phyloP scores from a whole-genome alignment of 495 filamentous ascomycete species.

The Penicillium simplicissimum region DNA sequence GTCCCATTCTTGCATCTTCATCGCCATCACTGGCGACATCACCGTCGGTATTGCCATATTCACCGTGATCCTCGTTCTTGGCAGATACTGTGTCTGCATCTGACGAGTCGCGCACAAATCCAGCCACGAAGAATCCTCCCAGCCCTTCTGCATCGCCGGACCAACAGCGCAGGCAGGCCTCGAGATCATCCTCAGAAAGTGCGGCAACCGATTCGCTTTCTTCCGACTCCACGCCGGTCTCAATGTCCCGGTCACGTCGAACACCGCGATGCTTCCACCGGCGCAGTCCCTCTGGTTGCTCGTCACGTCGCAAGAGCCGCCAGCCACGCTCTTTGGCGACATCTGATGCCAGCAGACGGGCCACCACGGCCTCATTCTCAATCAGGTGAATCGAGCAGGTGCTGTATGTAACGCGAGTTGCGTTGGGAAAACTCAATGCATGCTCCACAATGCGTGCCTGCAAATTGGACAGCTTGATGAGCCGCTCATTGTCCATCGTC shows the following conservation, averaged over 20 bases:
- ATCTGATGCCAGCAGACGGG: slow-evolving; percentile 62
- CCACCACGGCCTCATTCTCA: slow-evolving; percentile 87
- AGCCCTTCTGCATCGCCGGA: slow-evolving; percentile 77
- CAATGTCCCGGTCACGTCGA: slow-evolving; percentile 30
- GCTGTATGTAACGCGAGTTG: slow-evolving; percentile 78
- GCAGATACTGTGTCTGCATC: not conserved
- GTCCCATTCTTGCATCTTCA: slow-evolving; percentile 44
- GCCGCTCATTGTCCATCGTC: slow-evolving; percentile 46
- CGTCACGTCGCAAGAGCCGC: slow-evolving; percentile 66
- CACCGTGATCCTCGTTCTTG: not conserved
- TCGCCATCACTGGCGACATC: slow-evolving; percentile 19
- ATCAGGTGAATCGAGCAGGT: slow-evolving; percentile 85
- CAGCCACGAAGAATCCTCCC: slow-evolving; percentile 72
- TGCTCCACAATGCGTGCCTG: slow-evolving; percentile 77
- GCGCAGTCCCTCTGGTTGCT: slow-evolving; percentile 70
- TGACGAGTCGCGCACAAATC: slow-evolving; percentile 56
- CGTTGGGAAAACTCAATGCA: slow-evolving; percentile 80
- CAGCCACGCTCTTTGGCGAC: slow-evolving; percentile 71
- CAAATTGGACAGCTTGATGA: slow-evolving; percentile 71
- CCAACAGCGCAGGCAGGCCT: slow-evolving; percentile 79
- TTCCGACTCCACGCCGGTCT: slow-evolving; percentile 2
- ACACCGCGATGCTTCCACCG: slow-evolving; percentile 72
- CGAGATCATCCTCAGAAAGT: slow-evolving; percentile 54
- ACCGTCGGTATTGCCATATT: slow-evolving; percentile 1
- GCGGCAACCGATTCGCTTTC: slow-evolving; percentile 23